phyloP scores from a whole-genome alignment of 495 filamentous ascomycete genomes.

The Neurospora sp. region DNA sequence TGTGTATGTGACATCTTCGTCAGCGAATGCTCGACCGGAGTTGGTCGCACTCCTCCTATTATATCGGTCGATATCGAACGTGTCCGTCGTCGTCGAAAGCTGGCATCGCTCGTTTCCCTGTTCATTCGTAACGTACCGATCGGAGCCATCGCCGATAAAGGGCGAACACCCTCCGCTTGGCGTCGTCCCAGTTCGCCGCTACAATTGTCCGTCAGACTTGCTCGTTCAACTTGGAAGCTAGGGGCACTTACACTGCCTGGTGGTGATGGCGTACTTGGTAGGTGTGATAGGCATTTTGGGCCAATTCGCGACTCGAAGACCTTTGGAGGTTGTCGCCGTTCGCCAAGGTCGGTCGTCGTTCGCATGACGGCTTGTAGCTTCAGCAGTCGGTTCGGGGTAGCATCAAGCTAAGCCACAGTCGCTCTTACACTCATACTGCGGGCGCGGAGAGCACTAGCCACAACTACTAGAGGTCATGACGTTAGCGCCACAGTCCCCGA shows the following conservation, averaged over 20 bases:
- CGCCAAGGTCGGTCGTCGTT: neutral
- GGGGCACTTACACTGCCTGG: constrained; percentile 67
- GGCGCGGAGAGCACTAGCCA: neutral
- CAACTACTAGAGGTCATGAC: neutral
- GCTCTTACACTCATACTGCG: neutral
- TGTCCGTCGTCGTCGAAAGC: neutral
- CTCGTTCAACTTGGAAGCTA: neutral
- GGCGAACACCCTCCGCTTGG: constrained; percentile 67
- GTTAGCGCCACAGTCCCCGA: neutral
- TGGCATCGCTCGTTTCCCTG: neutral
- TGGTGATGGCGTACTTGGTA: constrained; percentile 82
- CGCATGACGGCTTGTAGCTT: neutral
- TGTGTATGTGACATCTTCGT: constrained; percentile 24
- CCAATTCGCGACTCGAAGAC: constrained; percentile 2
- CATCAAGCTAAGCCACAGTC: neutral
- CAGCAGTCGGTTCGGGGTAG: neutral
- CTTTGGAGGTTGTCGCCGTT: constrained; percentile 12
- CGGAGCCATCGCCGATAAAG: constrained; percentile 91
- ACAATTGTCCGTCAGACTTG: constrained; percentile 6
- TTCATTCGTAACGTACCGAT: constrained; percentile 52
- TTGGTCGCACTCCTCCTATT: neutral
- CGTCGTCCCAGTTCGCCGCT: constrained; percentile 85
- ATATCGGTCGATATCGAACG: neutral
- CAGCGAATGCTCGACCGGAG: constrained; percentile 1
- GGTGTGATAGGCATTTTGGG: constrained; percentile 62